These are phyloP conservation scores for Tephrocybe rancida DNA, from an alignment of 768 basidiomycete genomes.

Conservation along the genomic window DNA sequence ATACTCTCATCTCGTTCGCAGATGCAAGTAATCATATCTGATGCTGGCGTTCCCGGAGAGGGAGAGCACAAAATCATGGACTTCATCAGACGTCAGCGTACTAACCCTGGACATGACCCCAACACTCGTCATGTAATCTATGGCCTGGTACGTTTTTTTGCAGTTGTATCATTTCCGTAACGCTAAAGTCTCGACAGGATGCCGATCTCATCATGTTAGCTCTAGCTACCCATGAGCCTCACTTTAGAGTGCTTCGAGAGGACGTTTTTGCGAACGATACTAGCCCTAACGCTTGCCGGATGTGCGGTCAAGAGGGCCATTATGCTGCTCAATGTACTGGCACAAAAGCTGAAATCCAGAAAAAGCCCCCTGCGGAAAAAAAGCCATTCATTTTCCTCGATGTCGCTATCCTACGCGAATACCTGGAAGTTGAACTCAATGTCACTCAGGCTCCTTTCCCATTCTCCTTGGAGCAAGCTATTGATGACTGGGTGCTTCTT, in stretches of 20 bases:
- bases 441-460: constrained; percentile 76
- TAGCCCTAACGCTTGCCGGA: constrained; percentile 79
- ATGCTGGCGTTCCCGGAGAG: constrained; percentile 96
- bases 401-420: constrained; percentile 93
- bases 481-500: constrained; percentile 99
- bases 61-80: constrained; percentile 99
- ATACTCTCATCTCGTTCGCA: constrained; percentile 28
- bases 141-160: constrained; percentile 68
- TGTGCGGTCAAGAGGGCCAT: constrained; percentile 94
- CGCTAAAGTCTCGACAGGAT: constrained; percentile 55
- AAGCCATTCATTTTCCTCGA: constrained; percentile 99
- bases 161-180: background rate
- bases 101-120: constrained; percentile 87
- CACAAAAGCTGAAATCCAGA: constrained; percentile 66
- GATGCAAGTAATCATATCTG: constrained; percentile 96
- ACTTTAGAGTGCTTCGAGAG: constrained; percentile 96
- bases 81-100: constrained; percentile 88
- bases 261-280: constrained; percentile 92
- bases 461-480: constrained; percentile 93
- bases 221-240: constrained; percentile 97
- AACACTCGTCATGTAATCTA: constrained; percentile 98
- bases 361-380: constrained; percentile 71
- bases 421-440: constrained; percentile 95
- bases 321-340: constrained; percentile 94
- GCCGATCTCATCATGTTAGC: constrained; percentile 99